Conservation (phyloP, 805 yeast genomes). For the Lipomyces sp. region DNA sequence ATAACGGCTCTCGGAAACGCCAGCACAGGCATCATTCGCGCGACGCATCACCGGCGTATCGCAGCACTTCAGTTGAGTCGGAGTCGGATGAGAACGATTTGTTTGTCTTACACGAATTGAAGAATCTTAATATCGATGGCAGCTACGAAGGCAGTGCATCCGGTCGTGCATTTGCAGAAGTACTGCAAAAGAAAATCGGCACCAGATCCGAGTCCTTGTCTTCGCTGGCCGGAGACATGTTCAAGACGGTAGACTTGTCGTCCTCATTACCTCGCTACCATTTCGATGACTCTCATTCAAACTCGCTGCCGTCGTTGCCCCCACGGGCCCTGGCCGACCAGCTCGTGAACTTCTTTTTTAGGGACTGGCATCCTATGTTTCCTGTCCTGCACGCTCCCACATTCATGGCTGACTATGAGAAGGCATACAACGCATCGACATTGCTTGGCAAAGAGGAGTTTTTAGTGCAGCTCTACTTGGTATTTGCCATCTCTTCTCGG, state of each 20-base stretch:
- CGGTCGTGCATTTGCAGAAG: conserved; percentile 44
- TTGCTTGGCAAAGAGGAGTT: conserved; percentile 37
- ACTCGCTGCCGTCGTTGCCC: conserved; percentile 46
- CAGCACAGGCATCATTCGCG: conserved; percentile 12
- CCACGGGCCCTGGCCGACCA: conserved; percentile 68
- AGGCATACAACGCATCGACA: conserved; percentile 32
- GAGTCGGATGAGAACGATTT: conserved; percentile 39
- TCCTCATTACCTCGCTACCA: conserved; percentile 30
- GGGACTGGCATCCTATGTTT: conserved; percentile 73
- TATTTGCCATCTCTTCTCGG: conserved; percentile 42
- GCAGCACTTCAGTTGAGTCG: conserved; percentile 2
- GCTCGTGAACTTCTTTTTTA: conserved; percentile 68
- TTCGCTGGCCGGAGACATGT: conserved; percentile 22
- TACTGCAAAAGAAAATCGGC: conserved; percentile 42
- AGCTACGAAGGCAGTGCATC: conserved; percentile 46
- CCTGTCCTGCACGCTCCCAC: conserved; percentile 73
- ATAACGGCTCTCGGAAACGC: conserved; percentile 12
- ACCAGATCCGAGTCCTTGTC: conserved; percentile 39
- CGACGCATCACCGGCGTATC: conserved; percentile 11
- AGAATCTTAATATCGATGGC: conserved; percentile 42
- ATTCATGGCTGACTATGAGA: conserved; percentile 65
- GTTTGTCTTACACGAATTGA: conserved; percentile 41
- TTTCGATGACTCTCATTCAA: conserved; percentile 19
- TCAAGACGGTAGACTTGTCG: conserved; percentile 29
- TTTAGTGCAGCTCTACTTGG: conserved; percentile 41